Evolutionary conservation across 352 stramenopile species (phyloP).

Genomic region (Chrysophaeum taylorii): DNA sequence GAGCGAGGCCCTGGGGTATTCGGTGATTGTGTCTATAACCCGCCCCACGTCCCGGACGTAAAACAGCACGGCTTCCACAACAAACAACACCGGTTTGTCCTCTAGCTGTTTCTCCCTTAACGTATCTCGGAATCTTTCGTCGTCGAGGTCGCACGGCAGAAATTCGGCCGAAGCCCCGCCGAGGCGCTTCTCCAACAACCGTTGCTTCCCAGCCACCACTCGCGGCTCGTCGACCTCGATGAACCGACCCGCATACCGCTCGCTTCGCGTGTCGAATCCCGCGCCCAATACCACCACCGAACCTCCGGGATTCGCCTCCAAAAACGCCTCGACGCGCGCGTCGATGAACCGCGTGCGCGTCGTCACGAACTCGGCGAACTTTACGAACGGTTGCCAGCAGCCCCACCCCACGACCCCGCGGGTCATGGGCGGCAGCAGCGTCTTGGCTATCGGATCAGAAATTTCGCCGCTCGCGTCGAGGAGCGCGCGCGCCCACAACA

Average conservation of each 20-base stretch:
- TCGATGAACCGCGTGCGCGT: conserved; percentile 34
- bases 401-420: neutral
- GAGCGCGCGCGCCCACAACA: conserved; percentile 31
- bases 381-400: conserved; percentile 14
- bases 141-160: conserved; percentile 30
- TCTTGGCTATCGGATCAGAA: conserved; percentile 25
- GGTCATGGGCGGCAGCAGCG: conserved; percentile 18
- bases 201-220: conserved; percentile 31
- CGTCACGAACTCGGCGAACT: conserved; percentile 32
- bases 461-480: conserved; percentile 28
- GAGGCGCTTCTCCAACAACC: conserved; percentile 24
- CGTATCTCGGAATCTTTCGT: conserved; percentile 12
- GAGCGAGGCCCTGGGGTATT: conserved; percentile 17
- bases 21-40: conserved; percentile 23
- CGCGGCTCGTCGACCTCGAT: conserved; percentile 37
- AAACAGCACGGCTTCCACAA: conserved; percentile 34
- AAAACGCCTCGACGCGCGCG: conserved; percentile 26
- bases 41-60: conserved; percentile 29
- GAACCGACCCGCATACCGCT: conserved; percentile 23
- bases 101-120: conserved; percentile 22
- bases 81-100: conserved; percentile 27
- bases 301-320: conserved; percentile 4
- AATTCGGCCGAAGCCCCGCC: neutral
- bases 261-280: conserved; percentile 32
- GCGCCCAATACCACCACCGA: conserved; percentile 30